A percentile compares a stretch with the other conserved stretches of the same genome.
phyloP scores from a whole-genome alignment of 352 stramenopile genomes.

The Phytophthora pluvialis region DNA sequence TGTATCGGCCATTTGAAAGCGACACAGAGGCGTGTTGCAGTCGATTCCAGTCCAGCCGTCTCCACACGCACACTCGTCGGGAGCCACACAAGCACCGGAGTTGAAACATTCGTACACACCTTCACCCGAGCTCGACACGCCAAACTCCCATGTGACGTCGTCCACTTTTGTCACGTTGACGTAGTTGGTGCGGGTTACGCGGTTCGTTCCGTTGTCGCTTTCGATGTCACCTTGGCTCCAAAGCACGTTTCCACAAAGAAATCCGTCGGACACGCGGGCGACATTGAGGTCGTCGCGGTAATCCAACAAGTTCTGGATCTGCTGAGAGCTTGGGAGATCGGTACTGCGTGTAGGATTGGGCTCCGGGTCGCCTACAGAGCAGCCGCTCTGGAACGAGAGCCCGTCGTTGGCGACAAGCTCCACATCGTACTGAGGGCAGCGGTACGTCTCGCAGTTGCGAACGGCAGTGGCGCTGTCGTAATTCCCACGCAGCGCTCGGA shows the following conservation, averaged over 20 bases:
- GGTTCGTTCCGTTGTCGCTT: constrained; percentile 47
- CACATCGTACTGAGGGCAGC: constrained; percentile 83
- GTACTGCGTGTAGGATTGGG: constrained; percentile 48
- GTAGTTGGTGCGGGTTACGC: constrained; percentile 91
- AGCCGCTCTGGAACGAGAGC: constrained; percentile 94
- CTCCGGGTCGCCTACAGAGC: constrained; percentile 72
- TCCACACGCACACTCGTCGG: constrained; percentile 92
- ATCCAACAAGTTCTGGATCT: constrained; percentile 58
- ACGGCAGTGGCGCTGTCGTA: constrained; percentile 44
- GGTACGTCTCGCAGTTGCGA: constrained; percentile 59
- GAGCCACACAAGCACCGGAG: constrained; percentile 91
- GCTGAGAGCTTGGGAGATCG: constrained; percentile 34
- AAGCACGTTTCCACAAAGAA: constrained; percentile 87
- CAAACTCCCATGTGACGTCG: constrained; percentile 74
- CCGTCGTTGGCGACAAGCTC: constrained; percentile 94
- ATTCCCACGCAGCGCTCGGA: constrained; percentile 68
- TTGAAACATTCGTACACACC: constrained; percentile 96
- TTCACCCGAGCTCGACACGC: constrained; percentile 74
- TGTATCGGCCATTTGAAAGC: constrained; percentile 60
- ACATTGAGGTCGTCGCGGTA: constrained; percentile 68
- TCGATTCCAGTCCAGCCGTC: constrained; percentile 95
- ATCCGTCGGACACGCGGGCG: constrained; percentile 58
- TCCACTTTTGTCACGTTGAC: constrained; percentile 91
- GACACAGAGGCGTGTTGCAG: constrained; percentile 94
- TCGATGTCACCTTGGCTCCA: constrained; percentile 95